These are phyloP conservation scores for Colletotrichum endophyticum DNA, from an alignment of 2,329 filamentous ascomycete genomes.

Conservation along the genomic window DNA sequence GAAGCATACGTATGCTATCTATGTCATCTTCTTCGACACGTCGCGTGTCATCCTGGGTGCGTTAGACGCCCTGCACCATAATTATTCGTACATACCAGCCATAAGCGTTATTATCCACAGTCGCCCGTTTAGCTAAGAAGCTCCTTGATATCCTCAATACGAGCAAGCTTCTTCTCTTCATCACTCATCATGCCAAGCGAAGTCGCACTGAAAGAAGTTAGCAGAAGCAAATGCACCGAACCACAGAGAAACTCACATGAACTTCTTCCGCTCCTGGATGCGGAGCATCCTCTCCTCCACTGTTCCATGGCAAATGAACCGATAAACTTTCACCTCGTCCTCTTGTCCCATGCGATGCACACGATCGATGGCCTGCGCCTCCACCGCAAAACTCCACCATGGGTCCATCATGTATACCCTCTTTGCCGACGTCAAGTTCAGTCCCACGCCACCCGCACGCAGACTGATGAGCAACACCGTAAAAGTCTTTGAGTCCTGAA, in stretches of 20 bases:
- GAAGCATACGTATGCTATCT: neutral
- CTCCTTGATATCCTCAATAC: constrained; percentile 94
- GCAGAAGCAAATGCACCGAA: neutral
- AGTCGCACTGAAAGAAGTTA: constrained; percentile 69
- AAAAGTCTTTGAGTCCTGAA: constrained; percentile 66
- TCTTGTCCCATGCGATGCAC: constrained; percentile 97
- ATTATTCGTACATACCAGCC: neutral
- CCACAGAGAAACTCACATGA: constrained; percentile 69
- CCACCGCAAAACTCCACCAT: constrained; percentile 98
- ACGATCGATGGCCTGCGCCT: constrained; percentile 96
- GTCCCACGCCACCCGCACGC: constrained; percentile 88
- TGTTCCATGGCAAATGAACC: constrained; percentile 88
- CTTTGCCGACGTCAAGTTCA: constrained; percentile 89
- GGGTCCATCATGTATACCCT: constrained; percentile 99
- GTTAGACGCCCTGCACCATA: neutral
- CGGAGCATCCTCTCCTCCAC: constrained; percentile 95
- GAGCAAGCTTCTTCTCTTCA: constrained; percentile 87
- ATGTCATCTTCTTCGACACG: neutral
- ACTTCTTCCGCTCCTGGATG: constrained; percentile 95
- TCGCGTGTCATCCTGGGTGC: neutral
- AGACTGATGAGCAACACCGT: constrained; percentile 83
- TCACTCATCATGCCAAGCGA: constrained; percentile 94
- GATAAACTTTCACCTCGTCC: constrained; percentile 80
- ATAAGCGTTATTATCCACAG: neutral
- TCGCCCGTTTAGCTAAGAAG: constrained; percentile 65